Base-by-base conservation (phyloP, 108 stramenopile genomes). In the Cylindrotheca closterium region DNA sequence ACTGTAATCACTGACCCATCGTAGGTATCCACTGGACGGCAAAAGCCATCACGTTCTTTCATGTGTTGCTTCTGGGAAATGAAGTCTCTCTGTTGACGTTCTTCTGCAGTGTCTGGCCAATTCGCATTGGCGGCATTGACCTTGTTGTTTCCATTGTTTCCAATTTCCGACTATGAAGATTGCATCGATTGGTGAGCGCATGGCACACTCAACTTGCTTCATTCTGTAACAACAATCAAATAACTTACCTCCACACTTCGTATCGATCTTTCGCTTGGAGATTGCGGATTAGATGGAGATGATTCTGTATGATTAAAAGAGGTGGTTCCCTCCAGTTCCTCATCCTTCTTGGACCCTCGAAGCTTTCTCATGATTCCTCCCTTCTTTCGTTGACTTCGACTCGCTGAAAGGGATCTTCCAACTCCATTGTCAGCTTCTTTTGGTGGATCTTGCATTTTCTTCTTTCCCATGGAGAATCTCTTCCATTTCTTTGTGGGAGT, bases 1-100 rank as follows among this genome's bases (percentile, higher is more conserved):
- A 89, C 89, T 1, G 65, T 67, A 33, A 93, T 84, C 2, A 89
- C 78, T 63, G 82, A 80, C 22, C 92, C 92, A 79, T 93, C 92
- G 52, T 88, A 93, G 8, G 74, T 56, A 64, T 86, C 83, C 21
- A 93, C 88, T 30, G 81, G 71, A 26, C 92, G 78, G 67, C 86
- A 87, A 54, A 87, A 87, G 24, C 86, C 86, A 71, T 87, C 86
- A 7, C 82, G 75, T 54, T 83, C 80, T 65, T 79, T 85, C 0
- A 65, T 60, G 2, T 34, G 47, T 56, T 79, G 78, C 61, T 84
- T 79, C 17, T 68, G 61, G 18, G 55, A 63, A 21, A 75, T 71
- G 1, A 55, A 31, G 27, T 68, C 57, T 26, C 51, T 60, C 12
- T 65, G 21, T 37, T 61, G 51, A 33, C 57, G 31, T 45, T 63